These are phyloP conservation scores for Colletotrichum sp. DNA, from an alignment of 2,329 filamentous ascomycete species.

Conservation along the genomic window DNA sequence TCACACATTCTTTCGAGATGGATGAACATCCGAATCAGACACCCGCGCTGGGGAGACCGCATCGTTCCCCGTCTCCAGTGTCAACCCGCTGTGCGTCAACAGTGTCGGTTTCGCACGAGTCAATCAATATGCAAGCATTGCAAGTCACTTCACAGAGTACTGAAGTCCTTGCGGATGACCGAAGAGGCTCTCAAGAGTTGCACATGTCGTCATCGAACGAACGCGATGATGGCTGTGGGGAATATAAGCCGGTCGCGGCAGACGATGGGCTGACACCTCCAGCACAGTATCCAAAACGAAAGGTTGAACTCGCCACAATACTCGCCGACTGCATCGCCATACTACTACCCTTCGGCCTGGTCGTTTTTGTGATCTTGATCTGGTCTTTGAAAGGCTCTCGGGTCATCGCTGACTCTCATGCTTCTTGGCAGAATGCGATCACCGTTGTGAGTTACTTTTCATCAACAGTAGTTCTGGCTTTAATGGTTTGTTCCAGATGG, in stretches of 20 bases:
- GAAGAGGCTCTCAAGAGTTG: background rate
- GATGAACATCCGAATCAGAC: too few species aligned
- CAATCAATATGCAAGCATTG: too few species aligned
- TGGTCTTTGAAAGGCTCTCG: background rate
- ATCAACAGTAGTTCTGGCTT: too few species aligned
- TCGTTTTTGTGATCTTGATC: background rate
- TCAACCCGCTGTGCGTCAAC: too few species aligned
- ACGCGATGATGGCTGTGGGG: background rate
- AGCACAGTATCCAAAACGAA: background rate
- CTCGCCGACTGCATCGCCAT: background rate
- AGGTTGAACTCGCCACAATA: background rate
- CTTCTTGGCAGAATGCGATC: background rate
- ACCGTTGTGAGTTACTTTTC: background rate
- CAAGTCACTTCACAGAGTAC: too few species aligned
- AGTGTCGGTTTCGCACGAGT: too few species aligned
- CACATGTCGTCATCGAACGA: background rate
- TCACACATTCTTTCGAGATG: too few species aligned
- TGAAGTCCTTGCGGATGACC: background rate
- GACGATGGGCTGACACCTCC: background rate
- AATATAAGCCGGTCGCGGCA: background rate
- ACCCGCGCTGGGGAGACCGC: too few species aligned
- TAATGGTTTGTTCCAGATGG: background rate
- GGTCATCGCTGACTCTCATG: background rate
- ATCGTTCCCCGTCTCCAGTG: too few species aligned
- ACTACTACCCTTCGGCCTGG: background rate